Evolutionary conservation across 2,329 filamentous ascomycete genomes (phyloP), one percentile per base, ranked within the genome.

Genomic region (Colletotrichum melonis): DNA sequence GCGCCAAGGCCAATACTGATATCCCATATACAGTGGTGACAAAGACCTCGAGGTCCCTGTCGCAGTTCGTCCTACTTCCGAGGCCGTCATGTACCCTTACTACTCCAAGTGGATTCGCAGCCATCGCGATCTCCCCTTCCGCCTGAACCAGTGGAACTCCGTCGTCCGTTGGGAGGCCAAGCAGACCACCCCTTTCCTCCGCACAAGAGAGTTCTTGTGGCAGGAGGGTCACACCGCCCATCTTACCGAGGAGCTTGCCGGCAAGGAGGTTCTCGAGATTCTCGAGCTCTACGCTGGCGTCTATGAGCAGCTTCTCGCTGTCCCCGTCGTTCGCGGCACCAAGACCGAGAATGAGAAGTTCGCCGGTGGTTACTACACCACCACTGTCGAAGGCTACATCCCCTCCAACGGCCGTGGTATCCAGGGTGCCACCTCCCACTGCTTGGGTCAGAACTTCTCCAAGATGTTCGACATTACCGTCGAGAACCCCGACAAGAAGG

Each of bases 301-400:
- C 73, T 99, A 98, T 84, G 94, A 98, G 84, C 89, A 99, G 79
- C 90, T 99, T 32, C 92, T 99, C 42, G 97, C 97, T 62, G 95
- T 98, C 55, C 97, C 97, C 42, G 95, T 99, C 14, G 94, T 99
- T 75, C 94, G 95, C 80, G 97, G 97, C 56, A 89, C 89, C 79
- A 99, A 99, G 90, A 99, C 97, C 0, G 95, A 97, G 82, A 98
- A 97, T 80, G 97, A 99, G 86, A 98, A 98, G 86, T 99, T 99
- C 78, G 95, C 97, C 9, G 97, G 97, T 82, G 95, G 95, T 77
- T 92, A 96, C 85, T 99, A 97, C 87, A 98, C 97, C 60, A 97
- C 96, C 72, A 99, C 97, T 1, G 94, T 97, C 60, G 97, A 99
- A 85, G 97, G 95, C 42, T 99, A 98, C 83, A 98, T 99, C 77